Percentiles rank a stretch among this genome's conserved stretches.
Conservation (phyloP, 768 basidiomycete species). For the Suillus paluster region DNA sequence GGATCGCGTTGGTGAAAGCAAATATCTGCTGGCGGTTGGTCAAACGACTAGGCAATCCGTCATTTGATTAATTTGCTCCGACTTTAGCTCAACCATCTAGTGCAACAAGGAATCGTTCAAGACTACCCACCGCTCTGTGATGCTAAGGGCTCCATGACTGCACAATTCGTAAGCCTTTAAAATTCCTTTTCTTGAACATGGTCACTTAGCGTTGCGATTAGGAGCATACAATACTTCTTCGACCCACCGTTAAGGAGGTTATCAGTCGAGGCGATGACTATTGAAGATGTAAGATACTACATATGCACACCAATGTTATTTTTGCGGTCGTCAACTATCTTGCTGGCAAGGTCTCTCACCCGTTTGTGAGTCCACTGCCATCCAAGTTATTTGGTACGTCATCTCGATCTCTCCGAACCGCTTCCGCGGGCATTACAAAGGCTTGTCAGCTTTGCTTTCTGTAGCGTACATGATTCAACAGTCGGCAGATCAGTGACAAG, state of each 20-base stretch:
- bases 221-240: constrained; percentile 87
- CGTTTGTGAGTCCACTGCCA: background rate
- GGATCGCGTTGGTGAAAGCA: constrained; percentile 90
- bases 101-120: constrained; percentile 84
- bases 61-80: constrained; percentile 4
- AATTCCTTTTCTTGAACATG: background rate
- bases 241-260: constrained; percentile 84
- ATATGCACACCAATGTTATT: background rate
- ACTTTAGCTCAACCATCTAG: constrained; percentile 83
- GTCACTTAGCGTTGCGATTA: constrained; percentile 29
- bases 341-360: background rate
- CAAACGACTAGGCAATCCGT: background rate
- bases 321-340: background rate
- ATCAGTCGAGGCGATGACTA: constrained; percentile 87
- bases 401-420: background rate
- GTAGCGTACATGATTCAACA: background rate
- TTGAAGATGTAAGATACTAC: constrained; percentile 31
- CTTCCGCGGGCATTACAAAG: background rate
- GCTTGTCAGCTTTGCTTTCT: background rate
- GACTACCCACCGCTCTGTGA: constrained; percentile 95
- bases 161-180: constrained; percentile 73
- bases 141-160: constrained; percentile 85
- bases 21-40: constrained; percentile 87
- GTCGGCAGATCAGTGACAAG: too few relatives aligned
- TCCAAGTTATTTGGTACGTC: background rate